Percentiles rank a stretch among this genome's conserved stretches.
Evolutionary conservation across 2,329 filamentous ascomycete genomes (phyloP).

Genomic region (Cladophialophora psammophila): DNA sequence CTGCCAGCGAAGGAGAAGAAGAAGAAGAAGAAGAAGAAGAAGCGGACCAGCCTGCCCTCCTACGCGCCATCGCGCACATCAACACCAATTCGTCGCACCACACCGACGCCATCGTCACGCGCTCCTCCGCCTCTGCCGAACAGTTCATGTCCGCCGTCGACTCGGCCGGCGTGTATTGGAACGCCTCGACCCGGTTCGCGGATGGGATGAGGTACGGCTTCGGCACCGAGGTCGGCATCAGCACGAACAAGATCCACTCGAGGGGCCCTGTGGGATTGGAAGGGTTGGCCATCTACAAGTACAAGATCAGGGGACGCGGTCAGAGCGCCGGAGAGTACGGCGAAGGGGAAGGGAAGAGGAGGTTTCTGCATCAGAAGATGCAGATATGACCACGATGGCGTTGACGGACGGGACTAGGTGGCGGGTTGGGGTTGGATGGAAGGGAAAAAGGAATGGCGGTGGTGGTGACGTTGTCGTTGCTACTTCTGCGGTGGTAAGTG

Average conservation of each 20-base stretch:
- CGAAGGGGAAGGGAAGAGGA: slow-evolving; percentile 59
- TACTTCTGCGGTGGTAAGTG: too few species aligned
- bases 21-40: slow-evolving; percentile 1
- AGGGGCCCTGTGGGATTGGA: slow-evolving; percentile 92
- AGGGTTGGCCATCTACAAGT: slow-evolving; percentile 97
- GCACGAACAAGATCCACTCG: slow-evolving; percentile 97
- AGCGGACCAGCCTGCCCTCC: slow-evolving; percentile 53
- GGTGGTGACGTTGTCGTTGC: too few species aligned
- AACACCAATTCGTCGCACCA: slow-evolving; percentile 92
- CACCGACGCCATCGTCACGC: slow-evolving; percentile 88
- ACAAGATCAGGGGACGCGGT: slow-evolving; percentile 82
- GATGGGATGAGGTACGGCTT: slow-evolving; percentile 98
- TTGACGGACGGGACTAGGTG: not conserved
- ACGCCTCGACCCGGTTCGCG: slow-evolving; percentile 90
- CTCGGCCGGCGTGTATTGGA: slow-evolving; percentile 95
- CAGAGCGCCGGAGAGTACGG: slow-evolving; percentile 80
- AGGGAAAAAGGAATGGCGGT: not conserved
- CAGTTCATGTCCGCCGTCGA: slow-evolving; percentile 86
- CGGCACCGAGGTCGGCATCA: slow-evolving; percentile 97
- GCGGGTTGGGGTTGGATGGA: not conserved
- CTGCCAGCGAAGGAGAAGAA: not conserved
- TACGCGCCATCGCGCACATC: slow-evolving; percentile 84
- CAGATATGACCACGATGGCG: slow-evolving; percentile 33
- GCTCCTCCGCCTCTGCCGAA: slow-evolving; percentile 71
- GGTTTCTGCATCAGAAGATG: slow-evolving; percentile 64